phyloP scores from a whole-genome alignment of 805 yeast genomes.

The Jamesozyma gamospora region DNA sequence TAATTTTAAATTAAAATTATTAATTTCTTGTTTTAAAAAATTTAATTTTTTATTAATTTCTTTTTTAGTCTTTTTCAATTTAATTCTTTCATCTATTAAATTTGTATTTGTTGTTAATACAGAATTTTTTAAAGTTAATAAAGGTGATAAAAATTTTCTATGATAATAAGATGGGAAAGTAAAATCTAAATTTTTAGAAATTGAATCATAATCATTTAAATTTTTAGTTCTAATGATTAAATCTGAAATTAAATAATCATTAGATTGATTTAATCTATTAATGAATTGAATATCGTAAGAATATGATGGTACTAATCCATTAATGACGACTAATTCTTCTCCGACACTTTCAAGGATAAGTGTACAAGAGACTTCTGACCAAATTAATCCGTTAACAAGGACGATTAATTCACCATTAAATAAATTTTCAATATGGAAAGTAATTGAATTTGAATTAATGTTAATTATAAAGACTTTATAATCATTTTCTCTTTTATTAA shows the following conservation, averaged over 20 bases:
- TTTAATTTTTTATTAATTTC: conserved; percentile 48
- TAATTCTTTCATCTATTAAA: conserved; percentile 46
- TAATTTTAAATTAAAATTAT: conserved; percentile 38
- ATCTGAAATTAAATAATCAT: conserved; percentile 32
- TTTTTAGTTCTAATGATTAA: conserved; percentile 31
- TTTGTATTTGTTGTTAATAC: conserved; percentile 54
- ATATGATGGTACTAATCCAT: conserved; percentile 55
- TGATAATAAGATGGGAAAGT: conserved; percentile 29
- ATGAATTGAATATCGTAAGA: conserved; percentile 49
- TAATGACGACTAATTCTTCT: conserved; percentile 46
- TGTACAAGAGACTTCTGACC: conserved; percentile 57
- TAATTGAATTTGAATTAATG: conserved; percentile 43
- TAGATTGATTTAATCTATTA: conserved; percentile 27
- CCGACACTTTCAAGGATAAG: conserved; percentile 30
- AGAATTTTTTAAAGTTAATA: conserved; percentile 55
- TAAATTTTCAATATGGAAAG: conserved; percentile 40
- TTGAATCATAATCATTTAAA: not conserved
- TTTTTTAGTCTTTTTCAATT: conserved; percentile 45
- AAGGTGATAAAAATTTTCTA: conserved; percentile 42
- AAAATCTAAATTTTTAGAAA: conserved; percentile 17
- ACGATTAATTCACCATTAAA: conserved; percentile 35
- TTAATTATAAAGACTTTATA: conserved; percentile 36
- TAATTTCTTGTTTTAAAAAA: conserved; percentile 47
- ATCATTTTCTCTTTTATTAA: conserved; percentile 26
- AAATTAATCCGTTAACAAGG: conserved; percentile 54